Evolutionary conservation across 208 protist genomes (phyloP).

Genomic region (Balamuthia mandrillaris): DNA sequence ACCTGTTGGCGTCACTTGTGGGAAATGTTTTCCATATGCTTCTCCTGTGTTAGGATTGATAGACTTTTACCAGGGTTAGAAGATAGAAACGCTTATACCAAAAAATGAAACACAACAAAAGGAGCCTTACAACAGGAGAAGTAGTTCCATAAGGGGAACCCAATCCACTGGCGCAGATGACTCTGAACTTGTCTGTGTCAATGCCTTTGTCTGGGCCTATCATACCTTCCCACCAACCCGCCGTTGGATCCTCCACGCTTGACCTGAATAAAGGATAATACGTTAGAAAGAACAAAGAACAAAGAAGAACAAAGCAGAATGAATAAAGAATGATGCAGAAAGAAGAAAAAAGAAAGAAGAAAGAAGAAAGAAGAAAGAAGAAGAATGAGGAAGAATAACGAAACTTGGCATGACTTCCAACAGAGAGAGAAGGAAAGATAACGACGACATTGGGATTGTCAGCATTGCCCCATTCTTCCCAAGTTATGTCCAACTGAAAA

Average conservation of each 20-base stretch:
- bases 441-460: neutral
- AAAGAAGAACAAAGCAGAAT: neutral
- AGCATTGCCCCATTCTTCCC: constrained; percentile 31
- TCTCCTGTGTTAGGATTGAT: neutral
- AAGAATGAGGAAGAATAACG: neutral
- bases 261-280: neutral
- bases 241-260: constrained; percentile 27
- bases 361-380: neutral
- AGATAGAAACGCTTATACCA: neutral
- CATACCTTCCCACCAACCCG: constrained; percentile 42
- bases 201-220: constrained; percentile 1
- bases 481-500: neutral
- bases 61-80: neutral
- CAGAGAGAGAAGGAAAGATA: constrained; percentile 28
- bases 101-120: neutral
- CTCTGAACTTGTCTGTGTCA: constrained; percentile 33
- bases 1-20: constrained; percentile 29
- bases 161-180: constrained; percentile 8
- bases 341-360: neutral
- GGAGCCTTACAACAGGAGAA: neutral
- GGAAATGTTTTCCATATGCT: neutral
- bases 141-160: constrained; percentile 29
- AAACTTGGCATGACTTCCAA: constrained; percentile 19
- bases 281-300: neutral
- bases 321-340: neutral